Evolutionary conservation across 257 asterid genomes (phyloP).

Genomic region (Apocynum venetum): DNA sequence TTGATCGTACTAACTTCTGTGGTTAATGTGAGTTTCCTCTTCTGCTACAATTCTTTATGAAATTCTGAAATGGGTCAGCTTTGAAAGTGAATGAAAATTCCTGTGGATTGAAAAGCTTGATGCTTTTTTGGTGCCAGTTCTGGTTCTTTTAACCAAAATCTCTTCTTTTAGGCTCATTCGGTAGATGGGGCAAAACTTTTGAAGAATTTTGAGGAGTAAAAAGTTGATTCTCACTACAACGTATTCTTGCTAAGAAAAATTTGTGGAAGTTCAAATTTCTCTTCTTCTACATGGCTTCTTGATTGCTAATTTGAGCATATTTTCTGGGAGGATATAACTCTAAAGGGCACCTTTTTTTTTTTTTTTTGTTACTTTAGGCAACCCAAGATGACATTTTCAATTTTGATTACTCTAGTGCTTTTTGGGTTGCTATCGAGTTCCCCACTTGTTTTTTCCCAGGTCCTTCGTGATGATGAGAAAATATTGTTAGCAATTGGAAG

Average conservation of each 20-base stretch:
- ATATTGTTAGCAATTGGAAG: slow-evolving; percentile 49
- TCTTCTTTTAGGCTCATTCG: not conserved
- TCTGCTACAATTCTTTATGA: slow-evolving; percentile 12
- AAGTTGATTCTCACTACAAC: not conserved
- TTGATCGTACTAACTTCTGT: slow-evolving; percentile 15
- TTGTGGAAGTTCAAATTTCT: slow-evolving; percentile 4
- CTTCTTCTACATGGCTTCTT: slow-evolving; percentile 3
- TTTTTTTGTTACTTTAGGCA: slow-evolving; percentile 6
- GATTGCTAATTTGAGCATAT: slow-evolving; percentile 7
- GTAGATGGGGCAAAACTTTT: not conserved
- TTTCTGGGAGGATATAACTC: slow-evolving; percentile 11
- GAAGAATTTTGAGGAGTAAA: not conserved
- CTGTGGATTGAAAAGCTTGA: slow-evolving; percentile 6
- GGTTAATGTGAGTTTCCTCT: not conserved
- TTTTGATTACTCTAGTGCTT: slow-evolving; percentile 38
- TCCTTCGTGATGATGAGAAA: slow-evolving; percentile 47
- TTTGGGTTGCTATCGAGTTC: slow-evolving; percentile 47
- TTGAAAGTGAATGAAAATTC: slow-evolving; percentile 21
- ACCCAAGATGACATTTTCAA: slow-evolving; percentile 40
- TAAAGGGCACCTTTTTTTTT: not conserved
- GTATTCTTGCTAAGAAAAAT: slow-evolving; percentile 16
- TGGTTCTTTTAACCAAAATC: slow-evolving; percentile 1
- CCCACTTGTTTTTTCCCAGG: slow-evolving; percentile 36
- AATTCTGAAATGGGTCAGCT: slow-evolving; percentile 23
- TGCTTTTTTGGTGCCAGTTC: slow-evolving; percentile 16